These are phyloP conservation scores for Blastobotrys illinoisensis DNA, from an alignment of 1,139 yeast species.

Conservation along the genomic window DNA sequence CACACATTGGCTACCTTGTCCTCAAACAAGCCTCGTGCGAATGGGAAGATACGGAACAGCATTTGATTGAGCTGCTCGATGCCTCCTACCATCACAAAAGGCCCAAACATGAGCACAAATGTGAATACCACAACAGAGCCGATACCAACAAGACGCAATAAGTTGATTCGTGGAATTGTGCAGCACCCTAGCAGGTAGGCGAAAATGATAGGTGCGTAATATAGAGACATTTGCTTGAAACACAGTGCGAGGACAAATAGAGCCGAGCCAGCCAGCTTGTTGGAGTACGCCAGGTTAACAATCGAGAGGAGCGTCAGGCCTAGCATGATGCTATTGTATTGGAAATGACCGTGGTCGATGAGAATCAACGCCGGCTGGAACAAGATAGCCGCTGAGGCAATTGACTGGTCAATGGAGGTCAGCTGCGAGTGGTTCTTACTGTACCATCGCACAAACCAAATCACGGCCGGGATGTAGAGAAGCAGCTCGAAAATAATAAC, in stretches of 20 bases:
- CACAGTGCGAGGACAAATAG: slow-evolving; percentile 73
- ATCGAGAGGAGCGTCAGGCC: slow-evolving; percentile 72
- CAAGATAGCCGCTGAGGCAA: slow-evolving; percentile 66
- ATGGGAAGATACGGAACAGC: slow-evolving; percentile 77
- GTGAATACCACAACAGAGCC: slow-evolving; percentile 59
- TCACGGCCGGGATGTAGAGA: slow-evolving; percentile 74
- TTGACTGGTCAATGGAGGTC: slow-evolving; percentile 64
- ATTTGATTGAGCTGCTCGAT: slow-evolving; percentile 39
- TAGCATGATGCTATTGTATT: slow-evolving; percentile 89
- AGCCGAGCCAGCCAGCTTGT: slow-evolving; percentile 66
- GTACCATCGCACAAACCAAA: slow-evolving; percentile 56
- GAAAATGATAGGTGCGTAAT: slow-evolving; percentile 86
- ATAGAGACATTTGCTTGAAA: slow-evolving; percentile 94
- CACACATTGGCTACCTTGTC: slow-evolving; percentile 97
- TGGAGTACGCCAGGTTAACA: slow-evolving; percentile 53
- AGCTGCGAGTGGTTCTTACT: slow-evolving; percentile 39
- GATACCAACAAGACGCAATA: slow-evolving; percentile 52
- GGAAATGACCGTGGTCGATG: slow-evolving; percentile 97
- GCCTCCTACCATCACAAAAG: slow-evolving; percentile 46
- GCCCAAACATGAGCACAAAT: slow-evolving; percentile 49
- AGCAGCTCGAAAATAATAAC: slow-evolving; percentile 70
- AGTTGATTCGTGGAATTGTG: slow-evolving; percentile 28
- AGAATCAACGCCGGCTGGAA: slow-evolving; percentile 74
- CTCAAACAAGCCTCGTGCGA: slow-evolving; percentile 90
- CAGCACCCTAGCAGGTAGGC: slow-evolving; percentile 61